Percentiles rank a stretch among this genome's conserved stretches.
Conservation (phyloP, 768 basidiomycete genomes). For the Rossbeevera mucosa region DNA sequence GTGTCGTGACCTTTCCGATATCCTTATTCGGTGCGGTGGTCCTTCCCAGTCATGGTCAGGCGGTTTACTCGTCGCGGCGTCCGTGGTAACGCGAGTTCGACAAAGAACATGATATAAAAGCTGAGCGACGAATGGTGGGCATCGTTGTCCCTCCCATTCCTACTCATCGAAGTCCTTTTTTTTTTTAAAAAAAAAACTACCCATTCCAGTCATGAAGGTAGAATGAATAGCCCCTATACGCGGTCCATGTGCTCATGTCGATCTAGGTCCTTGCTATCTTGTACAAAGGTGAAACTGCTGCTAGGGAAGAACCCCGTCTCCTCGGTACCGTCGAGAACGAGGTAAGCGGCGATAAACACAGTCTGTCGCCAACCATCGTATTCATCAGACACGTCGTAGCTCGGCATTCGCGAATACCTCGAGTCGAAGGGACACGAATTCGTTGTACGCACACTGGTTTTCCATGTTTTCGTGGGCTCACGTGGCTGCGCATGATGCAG, state of each 20-base stretch:
- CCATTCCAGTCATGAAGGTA: conserved; percentile 41
- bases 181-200: background rate
- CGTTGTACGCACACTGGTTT: conserved; percentile 42
- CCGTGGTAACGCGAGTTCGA: background rate
- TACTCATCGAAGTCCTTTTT: conserved; percentile 1
- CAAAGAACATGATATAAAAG: conserved; percentile 19
- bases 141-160: conserved; percentile 6
- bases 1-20: background rate
- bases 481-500: conserved; percentile 29
- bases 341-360: conserved; percentile 33
- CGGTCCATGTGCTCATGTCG: background rate
- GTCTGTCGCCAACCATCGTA: background rate
- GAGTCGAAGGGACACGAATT: conserved; percentile 69
- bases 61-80: background rate
- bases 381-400: conserved; percentile 35
- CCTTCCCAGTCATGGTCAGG: background rate
- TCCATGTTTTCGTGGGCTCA: background rate
- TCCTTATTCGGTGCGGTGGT: background rate
- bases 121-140: background rate
- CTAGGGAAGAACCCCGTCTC: conserved; percentile 65
- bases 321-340: conserved; percentile 79
- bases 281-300: conserved; percentile 64
- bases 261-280: conserved; percentile 67
- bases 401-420: conserved; percentile 70
- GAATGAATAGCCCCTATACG: background rate